These are phyloP conservation scores for Leishmania amazonensis DNA, from an alignment of 208 protist species.

Conservation along the genomic window DNA sequence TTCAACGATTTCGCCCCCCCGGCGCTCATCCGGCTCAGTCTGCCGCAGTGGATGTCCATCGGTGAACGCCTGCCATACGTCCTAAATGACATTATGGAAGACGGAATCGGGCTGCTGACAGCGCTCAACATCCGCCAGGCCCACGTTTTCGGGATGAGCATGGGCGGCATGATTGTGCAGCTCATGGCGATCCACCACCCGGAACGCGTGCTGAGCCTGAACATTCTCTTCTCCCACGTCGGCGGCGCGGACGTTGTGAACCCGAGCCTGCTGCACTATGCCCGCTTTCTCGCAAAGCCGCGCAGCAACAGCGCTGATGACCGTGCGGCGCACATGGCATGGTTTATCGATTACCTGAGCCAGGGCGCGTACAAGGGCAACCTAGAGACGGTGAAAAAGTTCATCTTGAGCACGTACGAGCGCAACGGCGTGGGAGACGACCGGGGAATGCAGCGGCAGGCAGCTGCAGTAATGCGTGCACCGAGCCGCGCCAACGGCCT, in stretches of 20 bases:
- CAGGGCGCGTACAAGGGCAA: constrained; percentile 39
- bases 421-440: constrained; percentile 39
- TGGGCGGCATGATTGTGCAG: constrained; percentile 88
- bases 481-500: constrained; percentile 45
- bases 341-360: constrained; percentile 42
- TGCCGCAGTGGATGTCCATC: constrained; percentile 55
- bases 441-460: constrained; percentile 45
- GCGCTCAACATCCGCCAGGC: constrained; percentile 54
- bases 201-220: constrained; percentile 60
- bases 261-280: constrained; percentile 41
- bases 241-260: constrained; percentile 42
- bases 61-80: constrained; percentile 57
- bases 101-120: constrained; percentile 63
- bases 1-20: constrained; percentile 45
- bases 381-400: constrained; percentile 22
- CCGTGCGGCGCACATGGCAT: constrained; percentile 42
- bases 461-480: constrained; percentile 58
- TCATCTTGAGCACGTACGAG: constrained; percentile 33
- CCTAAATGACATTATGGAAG: constrained; percentile 70
- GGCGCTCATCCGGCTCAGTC: constrained; percentile 38
- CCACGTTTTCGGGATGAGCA: constrained; percentile 71
- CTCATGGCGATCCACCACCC: constrained; percentile 61
- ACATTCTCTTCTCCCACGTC: constrained; percentile 55
- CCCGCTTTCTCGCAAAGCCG: constrained; percentile 40
- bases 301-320: constrained; percentile 51